phyloP scores from a whole-genome alignment of 805 yeast genomes.

The Debaryomyces prosopidis region DNA sequence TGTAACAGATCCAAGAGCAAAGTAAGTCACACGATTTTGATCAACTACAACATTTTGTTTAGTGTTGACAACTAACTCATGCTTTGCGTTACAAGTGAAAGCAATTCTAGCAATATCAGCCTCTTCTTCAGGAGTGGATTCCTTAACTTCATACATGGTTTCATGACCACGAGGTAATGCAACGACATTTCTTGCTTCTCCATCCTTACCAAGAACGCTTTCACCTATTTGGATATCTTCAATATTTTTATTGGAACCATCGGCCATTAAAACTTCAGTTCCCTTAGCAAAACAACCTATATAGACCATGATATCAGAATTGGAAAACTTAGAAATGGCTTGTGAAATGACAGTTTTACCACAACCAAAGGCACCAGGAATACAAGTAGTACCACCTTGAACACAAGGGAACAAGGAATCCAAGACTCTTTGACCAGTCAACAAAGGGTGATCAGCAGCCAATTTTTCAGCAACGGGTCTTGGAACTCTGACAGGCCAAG shows the following conservation, averaged over 20 bases:
- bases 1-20: slow-evolving; percentile 12
- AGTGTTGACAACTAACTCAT: slow-evolving; percentile 39
- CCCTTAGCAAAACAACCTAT: slow-evolving; percentile 57
- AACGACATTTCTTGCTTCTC: slow-evolving; percentile 37
- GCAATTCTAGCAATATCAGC: slow-evolving; percentile 11
- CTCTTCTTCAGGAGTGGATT: slow-evolving; percentile 22
- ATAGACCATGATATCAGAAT: slow-evolving; percentile 94
- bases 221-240: slow-evolving; percentile 40
- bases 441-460: slow-evolving; percentile 90
- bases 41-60: slow-evolving; percentile 21
- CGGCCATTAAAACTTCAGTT: slow-evolving; percentile 44
- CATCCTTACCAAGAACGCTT: slow-evolving; percentile 45
- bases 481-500: slow-evolving; percentile 99
- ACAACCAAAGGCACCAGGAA: slow-evolving; percentile 99
- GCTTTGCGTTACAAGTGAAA: slow-evolving; percentile 39
- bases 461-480: slow-evolving; percentile 96
- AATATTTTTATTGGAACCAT: slow-evolving; percentile 35
- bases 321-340: slow-evolving; percentile 93
- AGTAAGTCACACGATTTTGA: slow-evolving; percentile 22
- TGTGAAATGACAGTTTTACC: slow-evolving; percentile 99
- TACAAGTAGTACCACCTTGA: slow-evolving; percentile 99
- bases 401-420: slow-evolving; percentile 98
- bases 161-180: slow-evolving; percentile 45
- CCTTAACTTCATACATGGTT: slow-evolving; percentile 39
- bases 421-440: slow-evolving; percentile 98